Conservation (phyloP, 306 rosid genomes). For the Betula pendula region DNA sequence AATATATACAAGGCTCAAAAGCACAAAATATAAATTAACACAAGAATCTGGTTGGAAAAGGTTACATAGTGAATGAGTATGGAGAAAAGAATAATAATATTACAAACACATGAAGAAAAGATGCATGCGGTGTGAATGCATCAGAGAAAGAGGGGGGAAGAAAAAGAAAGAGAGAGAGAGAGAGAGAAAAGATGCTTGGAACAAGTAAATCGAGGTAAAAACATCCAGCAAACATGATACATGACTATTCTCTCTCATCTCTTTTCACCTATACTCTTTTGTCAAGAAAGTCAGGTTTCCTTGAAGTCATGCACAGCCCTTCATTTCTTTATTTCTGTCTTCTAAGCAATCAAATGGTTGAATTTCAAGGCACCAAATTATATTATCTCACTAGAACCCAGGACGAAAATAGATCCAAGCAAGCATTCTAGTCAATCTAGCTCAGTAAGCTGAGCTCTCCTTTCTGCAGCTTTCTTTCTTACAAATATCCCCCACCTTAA, state of each 20-base stretch:
- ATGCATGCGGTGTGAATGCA: background rate
- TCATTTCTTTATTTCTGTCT: background rate
- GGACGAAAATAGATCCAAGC: conserved; percentile 8
- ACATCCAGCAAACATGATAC: background rate
- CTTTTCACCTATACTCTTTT: background rate
- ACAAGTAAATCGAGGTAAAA: background rate
- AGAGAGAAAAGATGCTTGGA: background rate
- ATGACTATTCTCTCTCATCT: background rate
- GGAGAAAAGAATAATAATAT: background rate
- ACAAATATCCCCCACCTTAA: conserved; percentile 89
- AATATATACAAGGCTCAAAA: background rate
- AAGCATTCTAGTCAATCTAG: conserved; percentile 50
- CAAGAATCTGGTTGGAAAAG: background rate
- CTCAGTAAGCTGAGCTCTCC: conserved; percentile 84
- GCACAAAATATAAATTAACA: background rate
- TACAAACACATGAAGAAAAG: background rate
- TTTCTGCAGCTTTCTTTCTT: conserved; percentile 73
- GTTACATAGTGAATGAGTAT: background rate
- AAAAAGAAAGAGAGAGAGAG: too few species aligned
- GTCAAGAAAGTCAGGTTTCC: background rate
- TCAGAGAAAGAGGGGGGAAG: too few species aligned
- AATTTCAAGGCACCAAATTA: background rate
- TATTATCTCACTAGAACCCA: background rate
- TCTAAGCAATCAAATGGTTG: background rate
- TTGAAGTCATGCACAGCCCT: background rate